Conservation (phyloP, 257 asterid genomes). For the Nyctanthes arbortristis region DNA sequence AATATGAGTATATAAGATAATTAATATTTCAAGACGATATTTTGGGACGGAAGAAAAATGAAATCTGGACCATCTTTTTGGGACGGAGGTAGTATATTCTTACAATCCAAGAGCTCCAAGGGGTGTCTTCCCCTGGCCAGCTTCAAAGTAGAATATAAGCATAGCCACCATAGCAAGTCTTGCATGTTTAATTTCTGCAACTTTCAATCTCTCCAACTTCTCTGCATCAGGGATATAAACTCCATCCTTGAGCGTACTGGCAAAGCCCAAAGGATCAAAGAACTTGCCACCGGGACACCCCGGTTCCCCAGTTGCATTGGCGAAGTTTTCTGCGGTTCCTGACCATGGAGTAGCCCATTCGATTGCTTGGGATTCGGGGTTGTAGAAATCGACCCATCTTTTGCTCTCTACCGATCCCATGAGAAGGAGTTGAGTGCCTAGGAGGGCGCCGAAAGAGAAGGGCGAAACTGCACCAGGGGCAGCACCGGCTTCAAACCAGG, state of each 20-base stretch:
- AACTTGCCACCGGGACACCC: slow-evolving; percentile 96
- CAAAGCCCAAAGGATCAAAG: slow-evolving; percentile 76
- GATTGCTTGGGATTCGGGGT: slow-evolving; percentile 82
- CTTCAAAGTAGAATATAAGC: slow-evolving; percentile 92
- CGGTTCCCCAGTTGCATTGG: slow-evolving; percentile 84
- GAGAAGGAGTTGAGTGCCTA: slow-evolving; percentile 87
- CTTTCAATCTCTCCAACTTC: slow-evolving; percentile 85
- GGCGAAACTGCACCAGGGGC: slow-evolving; percentile 95
- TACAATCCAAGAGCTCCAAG: slow-evolving; percentile 95
- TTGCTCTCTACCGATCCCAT: slow-evolving; percentile 99
- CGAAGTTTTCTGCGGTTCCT: slow-evolving; percentile 70
- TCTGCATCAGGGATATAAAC: slow-evolving; percentile 72
- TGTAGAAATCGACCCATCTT: slow-evolving; percentile 95
- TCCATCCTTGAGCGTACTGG: slow-evolving; percentile 66
- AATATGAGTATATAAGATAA: too few relatives aligned
- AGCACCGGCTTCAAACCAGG: slow-evolving; percentile 96
- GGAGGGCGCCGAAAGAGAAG: slow-evolving; percentile 88
- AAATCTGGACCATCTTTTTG: too few relatives aligned
- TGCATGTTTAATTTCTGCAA: slow-evolving; percentile 97
- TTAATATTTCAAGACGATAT: too few relatives aligned
- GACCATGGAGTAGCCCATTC: slow-evolving; percentile 99
- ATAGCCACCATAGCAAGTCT: slow-evolving; percentile 94
- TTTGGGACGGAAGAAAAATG: too few relatives aligned
- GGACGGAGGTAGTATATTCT: too few relatives aligned
- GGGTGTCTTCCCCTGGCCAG: slow-evolving; percentile 98